These are phyloP conservation scores for Marasmius tenuissimus DNA, from an alignment of 1,284 basidiomycete species.

Conservation along the genomic window DNA sequence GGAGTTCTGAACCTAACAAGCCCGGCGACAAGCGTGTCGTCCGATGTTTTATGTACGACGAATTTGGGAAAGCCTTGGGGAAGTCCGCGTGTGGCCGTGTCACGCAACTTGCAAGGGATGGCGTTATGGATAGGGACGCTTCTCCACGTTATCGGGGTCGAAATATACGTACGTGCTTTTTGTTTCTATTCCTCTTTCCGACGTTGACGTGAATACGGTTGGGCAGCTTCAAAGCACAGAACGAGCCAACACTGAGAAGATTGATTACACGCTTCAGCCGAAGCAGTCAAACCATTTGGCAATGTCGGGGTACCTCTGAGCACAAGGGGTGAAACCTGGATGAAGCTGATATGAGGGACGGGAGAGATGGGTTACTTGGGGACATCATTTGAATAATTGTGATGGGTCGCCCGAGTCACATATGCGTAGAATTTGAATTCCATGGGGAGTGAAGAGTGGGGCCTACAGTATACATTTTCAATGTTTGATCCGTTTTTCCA, in stretches of 20 bases:
- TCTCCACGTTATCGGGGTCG: slow-evolving; percentile 23
- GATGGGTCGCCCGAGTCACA: neutral
- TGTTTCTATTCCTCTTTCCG: neutral
- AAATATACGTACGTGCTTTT: slow-evolving; percentile 21
- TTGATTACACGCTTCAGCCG: too few relatives aligned
- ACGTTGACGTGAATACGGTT: too few relatives aligned
- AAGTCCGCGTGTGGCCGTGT: slow-evolving; percentile 6
- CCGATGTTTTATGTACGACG: slow-evolving; percentile 12
- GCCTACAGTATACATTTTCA: neutral
- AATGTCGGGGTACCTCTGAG: too few relatives aligned
- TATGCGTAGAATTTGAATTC: too few relatives aligned
- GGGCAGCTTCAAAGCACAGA: too few relatives aligned
- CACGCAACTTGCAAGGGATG: slow-evolving; percentile 19
- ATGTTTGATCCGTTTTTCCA: neutral
- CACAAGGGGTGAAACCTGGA: neutral
- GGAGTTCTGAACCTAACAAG: slow-evolving; percentile 10
- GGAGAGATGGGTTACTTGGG: too few relatives aligned
- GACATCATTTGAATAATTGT: neutral
- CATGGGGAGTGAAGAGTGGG: neutral
- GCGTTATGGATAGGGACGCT: slow-evolving; percentile 24
- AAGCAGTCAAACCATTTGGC: too few relatives aligned
- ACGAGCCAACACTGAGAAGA: too few relatives aligned
- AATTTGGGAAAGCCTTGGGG: slow-evolving; percentile 16
- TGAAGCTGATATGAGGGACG: neutral
- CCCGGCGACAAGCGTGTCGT: slow-evolving; percentile 18